Conservation (phyloP, 495 filamentous ascomycete genomes). For the Aspergillus coremiiformis region DNA sequence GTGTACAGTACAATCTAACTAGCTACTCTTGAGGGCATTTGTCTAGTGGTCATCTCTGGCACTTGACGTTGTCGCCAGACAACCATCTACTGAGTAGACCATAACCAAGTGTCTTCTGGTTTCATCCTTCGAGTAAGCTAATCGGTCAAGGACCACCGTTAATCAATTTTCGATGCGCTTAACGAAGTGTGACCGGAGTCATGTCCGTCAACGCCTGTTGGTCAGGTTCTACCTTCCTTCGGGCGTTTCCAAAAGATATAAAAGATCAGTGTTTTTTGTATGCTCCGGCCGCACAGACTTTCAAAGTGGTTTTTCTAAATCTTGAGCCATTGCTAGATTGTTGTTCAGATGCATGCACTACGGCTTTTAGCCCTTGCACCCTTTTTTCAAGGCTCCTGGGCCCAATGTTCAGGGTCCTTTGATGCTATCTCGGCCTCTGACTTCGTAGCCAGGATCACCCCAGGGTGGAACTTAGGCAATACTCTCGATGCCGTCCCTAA, state of each 20-base stretch:
- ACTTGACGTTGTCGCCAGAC: too few relatives aligned
- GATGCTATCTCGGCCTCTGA: slow-evolving; percentile 28
- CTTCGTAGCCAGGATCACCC: slow-evolving; percentile 29
- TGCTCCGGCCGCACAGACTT: neutral
- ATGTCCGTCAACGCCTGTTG: neutral
- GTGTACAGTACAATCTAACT: neutral
- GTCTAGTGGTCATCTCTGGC: neutral
- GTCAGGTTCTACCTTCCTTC: neutral
- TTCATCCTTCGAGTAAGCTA: neutral
- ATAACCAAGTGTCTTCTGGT: neutral
- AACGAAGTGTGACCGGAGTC: neutral
- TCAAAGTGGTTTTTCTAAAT: neutral
- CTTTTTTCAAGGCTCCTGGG: slow-evolving; percentile 7
- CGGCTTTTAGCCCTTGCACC: slow-evolving; percentile 7
- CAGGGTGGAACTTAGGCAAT: slow-evolving; percentile 44
- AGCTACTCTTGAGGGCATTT: neutral
- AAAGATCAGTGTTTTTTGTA: neutral
- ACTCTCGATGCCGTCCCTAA: slow-evolving; percentile 51
- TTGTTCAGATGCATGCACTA: slow-evolving; percentile 1
- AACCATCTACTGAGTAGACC: too few relatives aligned
- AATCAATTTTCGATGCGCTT: neutral
- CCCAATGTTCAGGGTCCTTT: slow-evolving; percentile 31
- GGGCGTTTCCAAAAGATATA: neutral
- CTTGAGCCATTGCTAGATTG: neutral
- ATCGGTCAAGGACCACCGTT: neutral